Evolutionary conservation across 2,329 filamentous ascomycete genomes (phyloP).

Genomic region (Aspergillus oerlinghausenensis): DNA sequence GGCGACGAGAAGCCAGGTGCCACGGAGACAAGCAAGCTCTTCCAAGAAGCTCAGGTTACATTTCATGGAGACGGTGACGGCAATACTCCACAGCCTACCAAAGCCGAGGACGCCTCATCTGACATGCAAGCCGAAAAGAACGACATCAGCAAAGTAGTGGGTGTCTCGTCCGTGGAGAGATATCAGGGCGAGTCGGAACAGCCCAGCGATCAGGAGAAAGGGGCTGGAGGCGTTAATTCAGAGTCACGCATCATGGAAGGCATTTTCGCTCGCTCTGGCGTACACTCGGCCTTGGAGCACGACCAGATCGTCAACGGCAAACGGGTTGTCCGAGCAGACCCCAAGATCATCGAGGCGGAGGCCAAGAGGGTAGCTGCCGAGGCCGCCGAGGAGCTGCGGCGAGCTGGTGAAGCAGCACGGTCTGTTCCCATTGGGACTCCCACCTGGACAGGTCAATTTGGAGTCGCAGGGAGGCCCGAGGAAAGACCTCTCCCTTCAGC

Average conservation of each 20-base stretch:
- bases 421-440: constrained; percentile 75
- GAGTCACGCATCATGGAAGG: constrained; percentile 81
- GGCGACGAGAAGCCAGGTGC: constrained; percentile 62
- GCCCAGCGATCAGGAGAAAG: constrained; percentile 15
- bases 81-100: background rate
- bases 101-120: background rate
- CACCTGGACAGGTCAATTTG: constrained; percentile 88
- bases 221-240: constrained; percentile 29
- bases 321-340: constrained; percentile 67
- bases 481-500: constrained; percentile 44
- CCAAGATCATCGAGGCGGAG: constrained; percentile 72
- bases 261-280: constrained; percentile 78
- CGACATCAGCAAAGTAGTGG: constrained; percentile 51
- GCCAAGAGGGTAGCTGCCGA: constrained; percentile 73
- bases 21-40: constrained; percentile 80
- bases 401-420: constrained; percentile 67
- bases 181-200: constrained; percentile 51
- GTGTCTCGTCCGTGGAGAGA: constrained; percentile 62
- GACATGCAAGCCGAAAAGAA: constrained; percentile 30
- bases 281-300: constrained; percentile 90
- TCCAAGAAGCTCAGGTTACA: constrained; percentile 78
- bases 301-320: constrained; percentile 82
- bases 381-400: constrained; percentile 71
- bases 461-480: constrained; percentile 68
- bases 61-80: constrained; percentile 43